phyloP scores from a whole-genome alignment of 176 grass and related monocot genomes.

The Areca catechu region DNA sequence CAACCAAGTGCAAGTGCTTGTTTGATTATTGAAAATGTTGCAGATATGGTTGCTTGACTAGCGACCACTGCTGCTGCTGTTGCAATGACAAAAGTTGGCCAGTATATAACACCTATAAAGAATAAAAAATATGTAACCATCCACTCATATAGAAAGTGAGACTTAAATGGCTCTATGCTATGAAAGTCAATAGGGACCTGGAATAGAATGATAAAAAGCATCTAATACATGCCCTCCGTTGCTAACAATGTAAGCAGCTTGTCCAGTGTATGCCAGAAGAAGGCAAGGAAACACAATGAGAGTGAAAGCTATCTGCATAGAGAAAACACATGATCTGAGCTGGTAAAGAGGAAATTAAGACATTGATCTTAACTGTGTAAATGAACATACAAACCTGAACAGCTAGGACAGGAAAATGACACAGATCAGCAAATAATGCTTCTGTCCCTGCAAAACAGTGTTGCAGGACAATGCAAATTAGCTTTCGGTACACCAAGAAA shows the following conservation, averaged over 20 bases:
- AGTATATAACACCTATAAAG: conserved; percentile 58
- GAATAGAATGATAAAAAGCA: conserved; percentile 75
- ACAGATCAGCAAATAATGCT: conserved; percentile 91
- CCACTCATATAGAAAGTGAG: not conserved
- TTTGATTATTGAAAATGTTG: conserved; percentile 77
- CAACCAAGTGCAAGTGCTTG: conserved; percentile 71
- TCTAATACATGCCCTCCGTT: conserved; percentile 51
- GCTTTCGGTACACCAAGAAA: conserved; percentile 4
- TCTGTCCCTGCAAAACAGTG: conserved; percentile 53
- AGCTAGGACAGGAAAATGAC: conserved; percentile 73
- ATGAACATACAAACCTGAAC: conserved; percentile 43
- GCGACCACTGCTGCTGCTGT: conserved; percentile 74
- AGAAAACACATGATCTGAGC: not conserved
- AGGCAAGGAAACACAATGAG: conserved; percentile 70
- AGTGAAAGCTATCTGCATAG: conserved; percentile 14
- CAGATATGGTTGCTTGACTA: conserved; percentile 90
- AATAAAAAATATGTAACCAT: not conserved
- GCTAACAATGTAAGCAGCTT: conserved; percentile 63
- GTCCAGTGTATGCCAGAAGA: conserved; percentile 77
- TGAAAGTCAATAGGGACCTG: conserved; percentile 18
- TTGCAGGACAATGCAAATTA: conserved; percentile 15
- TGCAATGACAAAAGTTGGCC: conserved; percentile 68
- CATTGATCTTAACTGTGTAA: not conserved
- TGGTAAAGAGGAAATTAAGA: conserved; percentile 2
- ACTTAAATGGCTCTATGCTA: not conserved